Evolutionary conservation across 306 rosid genomes (phyloP), one percentile per base, ranked within the genome.

Genomic region (Erythrophleum fordii): DNA sequence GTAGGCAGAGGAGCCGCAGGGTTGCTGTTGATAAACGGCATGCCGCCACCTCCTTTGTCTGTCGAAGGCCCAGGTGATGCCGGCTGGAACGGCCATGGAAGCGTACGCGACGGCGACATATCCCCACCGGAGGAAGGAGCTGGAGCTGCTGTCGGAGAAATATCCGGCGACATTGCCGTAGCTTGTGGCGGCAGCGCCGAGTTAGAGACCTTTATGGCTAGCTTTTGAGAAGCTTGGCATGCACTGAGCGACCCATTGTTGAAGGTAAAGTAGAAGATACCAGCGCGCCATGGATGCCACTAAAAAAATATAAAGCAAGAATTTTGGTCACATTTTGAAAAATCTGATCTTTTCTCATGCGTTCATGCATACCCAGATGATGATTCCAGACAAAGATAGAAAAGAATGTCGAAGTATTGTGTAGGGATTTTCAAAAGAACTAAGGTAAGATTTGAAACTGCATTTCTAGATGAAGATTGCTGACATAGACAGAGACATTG

Each of bases 1-100:
- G 98, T 93, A 8, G 99, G 99, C 34, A 93, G 81, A 80, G 99
- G 98, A 78, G 89, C 96, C 18, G 99, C 99, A 61, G 99, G 99
- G 61, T 95, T 95, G 73, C 99, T 95, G 86, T 95, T 93, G 53
- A 95, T 95, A 51, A 95, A 95, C 11, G 99, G 94, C 81, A 91
- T 82, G 37, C 89, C 84, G 29, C 84, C 87, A 13, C 93, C 87
- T 84, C 60, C 72, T 39, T 66, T 66, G 5, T 25, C 18, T 8
- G 49, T n/a, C 17, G 90, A 86, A 5, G 88, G 88, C 31, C 83
- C 85, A 1, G 91, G 75, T 0, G 95, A 74, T 41, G 73, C 89
- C 7, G 76, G 84, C 88, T 86, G 94, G 72, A 91, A 91, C 23
- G 99, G 99, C 99, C 98, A 93, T 29, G 95, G 88, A 60, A 82